Conservation (phyloP, 2,329 filamentous ascomycete genomes). For the Penicillium crustosum region DNA sequence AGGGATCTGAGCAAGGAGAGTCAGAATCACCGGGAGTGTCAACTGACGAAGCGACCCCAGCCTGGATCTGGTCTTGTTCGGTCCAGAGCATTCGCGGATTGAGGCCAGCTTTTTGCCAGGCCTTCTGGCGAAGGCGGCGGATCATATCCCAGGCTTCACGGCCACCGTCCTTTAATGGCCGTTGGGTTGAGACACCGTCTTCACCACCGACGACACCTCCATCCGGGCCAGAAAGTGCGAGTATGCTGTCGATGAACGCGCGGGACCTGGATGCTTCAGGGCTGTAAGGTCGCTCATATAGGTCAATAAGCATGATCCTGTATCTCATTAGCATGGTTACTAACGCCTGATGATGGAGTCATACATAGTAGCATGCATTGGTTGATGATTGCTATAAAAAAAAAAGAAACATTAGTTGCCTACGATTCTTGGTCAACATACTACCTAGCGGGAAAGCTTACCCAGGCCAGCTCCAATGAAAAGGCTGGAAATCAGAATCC, state of each 20-base stretch:
- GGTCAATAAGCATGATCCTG: slow-evolving; percentile 51
- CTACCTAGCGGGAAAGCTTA: slow-evolving; percentile 15
- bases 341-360: not conserved
- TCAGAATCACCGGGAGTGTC: slow-evolving; percentile 12
- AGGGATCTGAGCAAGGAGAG: slow-evolving; percentile 12
- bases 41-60: slow-evolving; percentile 30
- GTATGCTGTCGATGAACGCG: slow-evolving; percentile 49
- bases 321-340: slow-evolving; percentile 3
- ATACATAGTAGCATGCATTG: slow-evolving; percentile 47
- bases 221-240: slow-evolving; percentile 47
- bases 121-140: slow-evolving; percentile 47
- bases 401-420: slow-evolving; percentile 14
- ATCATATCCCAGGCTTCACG: slow-evolving; percentile 52
- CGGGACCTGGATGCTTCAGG: slow-evolving; percentile 47
- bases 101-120: slow-evolving; percentile 50
- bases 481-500: slow-evolving; percentile 49
- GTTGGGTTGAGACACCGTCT: slow-evolving; percentile 45
- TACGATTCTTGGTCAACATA: not conserved
- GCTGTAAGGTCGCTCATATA: slow-evolving; percentile 49
- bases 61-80: slow-evolving; percentile 45
- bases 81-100: slow-evolving; percentile 50
- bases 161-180: slow-evolving; percentile 49
- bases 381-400: slow-evolving; percentile 41
- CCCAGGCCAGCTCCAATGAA: slow-evolving; percentile 52
- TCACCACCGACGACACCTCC: slow-evolving; percentile 48